Percentiles rank a stretch among this genome's conserved stretches.
phyloP scores from a whole-genome alignment of 2,329 filamentous ascomycete genomes.

The Exophiala calicioides region DNA sequence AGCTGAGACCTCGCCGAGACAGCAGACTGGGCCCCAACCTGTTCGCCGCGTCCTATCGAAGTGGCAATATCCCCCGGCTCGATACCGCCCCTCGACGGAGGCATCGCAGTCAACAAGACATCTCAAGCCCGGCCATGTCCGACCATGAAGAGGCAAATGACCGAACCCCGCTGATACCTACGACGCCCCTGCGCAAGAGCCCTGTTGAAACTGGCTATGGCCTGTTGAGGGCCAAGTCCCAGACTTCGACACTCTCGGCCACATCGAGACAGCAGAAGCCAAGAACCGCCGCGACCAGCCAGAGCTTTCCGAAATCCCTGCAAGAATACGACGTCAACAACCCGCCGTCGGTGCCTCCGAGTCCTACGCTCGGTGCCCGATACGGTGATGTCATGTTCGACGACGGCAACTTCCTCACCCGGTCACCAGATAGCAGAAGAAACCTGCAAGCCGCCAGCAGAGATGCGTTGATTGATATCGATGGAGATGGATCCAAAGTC shows the following conservation, averaged over 20 bases:
- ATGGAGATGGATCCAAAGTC: conserved; percentile 33
- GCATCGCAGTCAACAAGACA: conserved; percentile 18
- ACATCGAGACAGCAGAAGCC: conserved; percentile 21
- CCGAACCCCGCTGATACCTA: conserved; percentile 56
- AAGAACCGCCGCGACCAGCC: conserved; percentile 10
- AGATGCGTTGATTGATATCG: conserved; percentile 50
- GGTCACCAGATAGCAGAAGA: conserved; percentile 40
- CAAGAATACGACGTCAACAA: conserved; percentile 64
- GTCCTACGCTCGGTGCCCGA: conserved; percentile 56
- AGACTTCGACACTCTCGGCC: conserved; percentile 26
- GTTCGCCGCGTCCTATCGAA: conserved; percentile 22
- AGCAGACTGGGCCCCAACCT: conserved; percentile 37
- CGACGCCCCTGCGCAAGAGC: conserved; percentile 29
- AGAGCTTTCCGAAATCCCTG: conserved; percentile 26
- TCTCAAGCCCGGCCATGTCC: conserved; percentile 9
- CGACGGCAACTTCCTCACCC: conserved; percentile 41
- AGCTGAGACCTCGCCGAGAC: conserved; percentile 65
- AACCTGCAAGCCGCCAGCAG: conserved; percentile 35
- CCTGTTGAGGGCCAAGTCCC: conserved; percentile 26
- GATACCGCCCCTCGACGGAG: conserved; percentile 14
- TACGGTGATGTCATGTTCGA: conserved; percentile 53
- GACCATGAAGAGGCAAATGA: conserved; percentile 38
- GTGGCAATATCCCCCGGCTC: conserved; percentile 2
- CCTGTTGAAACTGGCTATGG: conserved; percentile 24
- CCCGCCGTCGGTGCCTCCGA: conserved; percentile 62